Evolutionary conservation across 106 monocot genomes (phyloP).

Genomic region (Gastrodia elata): DNA sequence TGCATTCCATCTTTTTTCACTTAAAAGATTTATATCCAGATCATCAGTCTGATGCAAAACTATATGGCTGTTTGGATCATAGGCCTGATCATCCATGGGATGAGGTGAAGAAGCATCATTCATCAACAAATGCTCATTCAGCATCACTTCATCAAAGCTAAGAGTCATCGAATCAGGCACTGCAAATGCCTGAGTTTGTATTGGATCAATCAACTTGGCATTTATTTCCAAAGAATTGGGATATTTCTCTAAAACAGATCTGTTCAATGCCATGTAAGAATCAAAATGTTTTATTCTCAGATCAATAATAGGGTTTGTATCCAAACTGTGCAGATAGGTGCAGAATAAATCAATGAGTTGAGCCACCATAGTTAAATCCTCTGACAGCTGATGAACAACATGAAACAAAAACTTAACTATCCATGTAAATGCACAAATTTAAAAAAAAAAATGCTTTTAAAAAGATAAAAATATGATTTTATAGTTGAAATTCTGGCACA

Average conservation of each 20-base stretch:
- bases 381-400: not conserved
- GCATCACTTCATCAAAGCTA: not conserved
- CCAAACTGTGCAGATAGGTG: not conserved
- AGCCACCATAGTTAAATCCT: constrained; percentile 4
- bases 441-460: not conserved
- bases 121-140: not conserved
- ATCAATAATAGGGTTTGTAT: not conserved
- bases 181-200: not conserved
- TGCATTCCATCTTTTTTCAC: constrained; percentile 10
- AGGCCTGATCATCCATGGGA: constrained; percentile 11
- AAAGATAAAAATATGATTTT: not conserved
- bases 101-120: not conserved
- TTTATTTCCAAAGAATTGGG: not conserved
- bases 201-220: not conserved
- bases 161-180: not conserved
- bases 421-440: not conserved
- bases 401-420: not conserved
- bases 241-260: not conserved
- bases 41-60: not conserved
- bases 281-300: not conserved
- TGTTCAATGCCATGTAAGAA: not conserved
- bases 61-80: not conserved
- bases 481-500: not conserved
- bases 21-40: not conserved
- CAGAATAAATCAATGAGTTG: not conserved